These are phyloP conservation scores for Camelina laxa DNA, from an alignment of 345 rosid species.

Conservation along the genomic window DNA sequence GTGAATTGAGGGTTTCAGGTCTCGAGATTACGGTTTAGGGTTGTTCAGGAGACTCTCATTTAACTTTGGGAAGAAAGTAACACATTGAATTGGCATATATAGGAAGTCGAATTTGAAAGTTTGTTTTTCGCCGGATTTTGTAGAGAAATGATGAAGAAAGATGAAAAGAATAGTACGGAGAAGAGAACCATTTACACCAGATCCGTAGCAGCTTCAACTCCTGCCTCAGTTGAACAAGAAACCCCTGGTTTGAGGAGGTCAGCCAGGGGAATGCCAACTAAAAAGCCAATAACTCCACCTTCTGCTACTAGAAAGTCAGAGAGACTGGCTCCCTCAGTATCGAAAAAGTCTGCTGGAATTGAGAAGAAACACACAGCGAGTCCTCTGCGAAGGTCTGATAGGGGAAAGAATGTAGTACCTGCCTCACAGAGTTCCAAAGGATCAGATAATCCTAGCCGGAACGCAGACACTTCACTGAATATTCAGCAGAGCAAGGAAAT, in stretches of 20 bases:
- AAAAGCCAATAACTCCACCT: conserved; percentile 44
- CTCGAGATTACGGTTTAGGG: conserved; percentile 24
- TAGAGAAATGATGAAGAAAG: conserved; percentile 47
- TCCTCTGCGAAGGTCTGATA: conserved; percentile 63
- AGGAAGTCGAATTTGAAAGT: background rate
- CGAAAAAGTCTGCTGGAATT: conserved; percentile 45
- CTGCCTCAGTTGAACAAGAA: conserved; percentile 34
- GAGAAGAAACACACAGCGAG: conserved; percentile 48
- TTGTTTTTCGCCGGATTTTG: background rate
- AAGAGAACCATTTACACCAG: conserved; percentile 50
- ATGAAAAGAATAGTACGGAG: conserved; percentile 42
- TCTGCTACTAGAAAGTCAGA: conserved; percentile 58
- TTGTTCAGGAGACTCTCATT: background rate
- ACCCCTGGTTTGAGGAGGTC: conserved; percentile 61
- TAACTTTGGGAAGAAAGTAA: conserved; percentile 3
- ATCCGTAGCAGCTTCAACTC: conserved; percentile 37
- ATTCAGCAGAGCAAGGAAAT: conserved; percentile 44
- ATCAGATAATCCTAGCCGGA: conserved; percentile 48
- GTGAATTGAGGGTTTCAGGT: conserved; percentile 18
- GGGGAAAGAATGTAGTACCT: conserved; percentile 52
- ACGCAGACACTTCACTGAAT: conserved; percentile 29
- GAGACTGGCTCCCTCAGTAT: conserved; percentile 47
- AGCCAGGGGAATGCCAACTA: conserved; percentile 47
- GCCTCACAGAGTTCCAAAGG: conserved; percentile 46
- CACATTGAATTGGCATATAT: background rate